phyloP scores from a whole-genome alignment of 2,329 filamentous ascomycete species.

The Pyrenophora graminea region DNA sequence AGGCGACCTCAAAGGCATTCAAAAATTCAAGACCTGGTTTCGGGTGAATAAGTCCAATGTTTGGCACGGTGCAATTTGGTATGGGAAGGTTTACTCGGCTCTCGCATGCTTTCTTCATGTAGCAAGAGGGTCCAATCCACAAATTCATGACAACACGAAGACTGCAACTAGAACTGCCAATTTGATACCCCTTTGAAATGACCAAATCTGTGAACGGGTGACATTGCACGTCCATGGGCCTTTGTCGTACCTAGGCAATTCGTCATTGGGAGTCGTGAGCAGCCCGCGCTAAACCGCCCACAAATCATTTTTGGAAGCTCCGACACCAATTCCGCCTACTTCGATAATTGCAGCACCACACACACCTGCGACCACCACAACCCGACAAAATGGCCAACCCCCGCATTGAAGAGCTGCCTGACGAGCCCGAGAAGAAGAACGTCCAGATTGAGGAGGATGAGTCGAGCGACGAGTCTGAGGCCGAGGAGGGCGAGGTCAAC shows the following conservation, averaged over 20 bases:
- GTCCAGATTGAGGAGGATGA: constrained; percentile 74
- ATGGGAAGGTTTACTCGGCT: constrained; percentile 47
- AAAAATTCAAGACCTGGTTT: constrained; percentile 46
- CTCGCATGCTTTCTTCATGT: constrained; percentile 46
- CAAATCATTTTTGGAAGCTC: constrained; percentile 26
- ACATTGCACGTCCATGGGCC: neutral
- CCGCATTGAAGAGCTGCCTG: constrained; percentile 95
- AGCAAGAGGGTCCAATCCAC: constrained; percentile 47
- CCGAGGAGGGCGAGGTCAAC: constrained; percentile 69
- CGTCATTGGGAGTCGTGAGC: constrained; percentile 13
- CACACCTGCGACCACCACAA: constrained; percentile 30
- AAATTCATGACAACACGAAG: constrained; percentile 46
- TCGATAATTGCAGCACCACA: constrained; percentile 18
- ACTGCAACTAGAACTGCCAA: constrained; percentile 39
- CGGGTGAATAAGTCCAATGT: constrained; percentile 44
- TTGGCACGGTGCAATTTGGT: constrained; percentile 49
- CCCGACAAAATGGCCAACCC: constrained; percentile 86
- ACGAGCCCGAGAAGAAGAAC: constrained; percentile 79
- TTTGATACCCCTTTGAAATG: constrained; percentile 39
- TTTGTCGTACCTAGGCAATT: constrained; percentile 2
- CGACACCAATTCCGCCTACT: constrained; percentile 21
- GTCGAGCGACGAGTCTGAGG: constrained; percentile 75
- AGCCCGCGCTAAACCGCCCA: constrained; percentile 38
- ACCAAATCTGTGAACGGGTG: constrained; percentile 2
- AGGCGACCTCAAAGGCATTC: constrained; percentile 44